Evolutionary conservation across 2,329 filamentous ascomycete species (phyloP), one percentile per base, ranked within the genome.

Genomic region (Mycosphaerella arachidis): DNA sequence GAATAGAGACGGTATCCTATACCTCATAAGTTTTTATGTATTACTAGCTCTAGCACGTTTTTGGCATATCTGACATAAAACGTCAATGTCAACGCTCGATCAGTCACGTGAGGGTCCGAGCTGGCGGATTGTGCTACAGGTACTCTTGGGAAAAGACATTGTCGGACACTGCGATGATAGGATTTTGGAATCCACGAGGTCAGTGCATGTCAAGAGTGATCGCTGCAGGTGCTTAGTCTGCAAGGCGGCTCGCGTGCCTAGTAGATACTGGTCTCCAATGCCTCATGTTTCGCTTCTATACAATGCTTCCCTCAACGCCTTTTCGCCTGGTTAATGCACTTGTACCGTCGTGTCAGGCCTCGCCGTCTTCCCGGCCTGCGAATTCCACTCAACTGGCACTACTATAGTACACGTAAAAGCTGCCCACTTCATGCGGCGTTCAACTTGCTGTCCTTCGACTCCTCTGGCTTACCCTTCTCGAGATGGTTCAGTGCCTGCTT

Each of bases 401-500:
- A 50, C 12, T 50, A 50, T 29, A 27, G 29, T 50, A 50, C 46
- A 50, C 6, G 30, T 46, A 16, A 24, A 24, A 24, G 18, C 35
- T 18, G 12, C 29, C 30, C 27, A 10, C 20, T 29, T 62, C 58
- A 68, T n/a, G 63, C 52, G 30, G 65, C 65, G 27, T 62, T 61
- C 35, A 68, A 51, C 60, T 66, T 66, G 58, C 66, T 48, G 40
- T 65, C 62, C 55, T 62, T 62, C 16, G 53, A 52, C 57, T 68
- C 64, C 45, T 66, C 61, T 8, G 66, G 66, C 40, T 65, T 65
- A 29, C 60, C 66, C 53, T 67, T 65, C 31, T 54, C 46, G 29
- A 62, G 48, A 13, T 63, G n/a, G 8, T 57, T 54, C 18, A 61
- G 33, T 8, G 59, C 50, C 45, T 60, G 56, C 29, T 62, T 56